Evolutionary conservation across 345 rosid genomes (phyloP), one percentile per base, ranked within the genome.

Genomic region (Populus pruinosa): DNA sequence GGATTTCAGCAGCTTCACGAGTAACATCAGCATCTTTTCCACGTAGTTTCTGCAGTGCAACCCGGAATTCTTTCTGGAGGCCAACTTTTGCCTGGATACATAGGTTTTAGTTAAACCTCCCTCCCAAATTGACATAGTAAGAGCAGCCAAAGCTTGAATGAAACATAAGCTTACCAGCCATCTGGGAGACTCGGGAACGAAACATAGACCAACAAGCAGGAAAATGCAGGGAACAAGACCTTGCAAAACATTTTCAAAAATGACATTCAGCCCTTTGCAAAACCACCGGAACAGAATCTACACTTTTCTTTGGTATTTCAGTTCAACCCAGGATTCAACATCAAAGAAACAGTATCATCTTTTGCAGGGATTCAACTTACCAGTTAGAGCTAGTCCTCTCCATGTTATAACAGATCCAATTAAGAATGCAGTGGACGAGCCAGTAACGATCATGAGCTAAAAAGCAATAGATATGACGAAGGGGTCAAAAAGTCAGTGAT

Each of bases 141-240:
- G 6, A 44, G 31, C 3, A 53, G 16, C n/a, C 55, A 62, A 68
- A 50, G 36, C 31, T 36, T 12, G 11, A 63, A 8, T 66, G 35
- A 17, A 18, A 18, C 38, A 49, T 36, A 55, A 35, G 41, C 80
- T 87, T 85, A 94, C 98, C 89, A 93, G 95, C 95, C 97, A 94
- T 85, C 99, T 90, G 0, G 98, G 99, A 17, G 99, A 93, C 78
- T 93, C 98, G 0, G 98, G 99, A 44, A 93, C 77, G 70, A 93
- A 93, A 75, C 77, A 85, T 33, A 93, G 85, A 31, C 98, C 99
- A 77, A 80, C 77, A 67, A 93, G 89, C 85, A 91, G 88, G 71
- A 89, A 63, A 67, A 93, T 49, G 83, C 97, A 95, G 0, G 99
- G 98, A 66, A 82, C 74, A 69, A 93, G 80, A 61, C 98, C 98